These are phyloP conservation scores for Eimeria falciformis DNA, from an alignment of 169 alveolate species.

Conservation along the genomic window DNA sequence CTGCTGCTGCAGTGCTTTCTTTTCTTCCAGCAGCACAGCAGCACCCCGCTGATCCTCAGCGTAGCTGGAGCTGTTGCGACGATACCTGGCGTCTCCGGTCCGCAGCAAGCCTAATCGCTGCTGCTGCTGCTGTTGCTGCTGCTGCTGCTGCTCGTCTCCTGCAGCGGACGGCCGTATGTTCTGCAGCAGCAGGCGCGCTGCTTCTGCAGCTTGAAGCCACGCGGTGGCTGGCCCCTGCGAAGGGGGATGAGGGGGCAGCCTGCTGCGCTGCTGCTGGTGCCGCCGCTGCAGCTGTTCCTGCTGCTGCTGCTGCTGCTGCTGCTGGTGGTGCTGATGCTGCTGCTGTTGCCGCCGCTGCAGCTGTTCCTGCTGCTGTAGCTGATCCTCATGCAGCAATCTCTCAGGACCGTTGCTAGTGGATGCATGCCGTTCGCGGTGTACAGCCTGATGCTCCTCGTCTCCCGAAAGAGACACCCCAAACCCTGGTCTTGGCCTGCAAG, in stretches of 20 bases:
- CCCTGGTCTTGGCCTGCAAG: too few species aligned
- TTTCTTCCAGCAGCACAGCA: not conserved
- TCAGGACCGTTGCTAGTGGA: too few species aligned
- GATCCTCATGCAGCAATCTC: not conserved
- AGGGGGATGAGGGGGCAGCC: not conserved
- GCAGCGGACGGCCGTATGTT: not conserved
- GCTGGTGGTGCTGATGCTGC: not conserved
- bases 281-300: not conserved
- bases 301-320: not conserved
- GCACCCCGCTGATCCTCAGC: not conserved
- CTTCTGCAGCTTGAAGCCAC: constrained; percentile 19
- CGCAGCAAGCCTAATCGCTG: constrained; percentile 27
- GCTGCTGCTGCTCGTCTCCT: not conserved
- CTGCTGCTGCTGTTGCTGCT: constrained; percentile 9
- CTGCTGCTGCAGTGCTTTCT: not conserved
- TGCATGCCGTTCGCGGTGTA: too few species aligned
- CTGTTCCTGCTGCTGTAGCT: not conserved
- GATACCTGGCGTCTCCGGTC: not conserved
- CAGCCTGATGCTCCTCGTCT: too few species aligned
- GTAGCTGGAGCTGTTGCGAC: not conserved
- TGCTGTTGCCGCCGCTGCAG: not conserved
- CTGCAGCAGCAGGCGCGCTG: constrained; percentile 14
- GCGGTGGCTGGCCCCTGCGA: not conserved
- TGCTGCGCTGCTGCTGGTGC: not conserved
- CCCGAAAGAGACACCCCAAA: too few species aligned